phyloP scores from a whole-genome alignment of 257 asterid genomes.

The Capsicum pubescens region DNA sequence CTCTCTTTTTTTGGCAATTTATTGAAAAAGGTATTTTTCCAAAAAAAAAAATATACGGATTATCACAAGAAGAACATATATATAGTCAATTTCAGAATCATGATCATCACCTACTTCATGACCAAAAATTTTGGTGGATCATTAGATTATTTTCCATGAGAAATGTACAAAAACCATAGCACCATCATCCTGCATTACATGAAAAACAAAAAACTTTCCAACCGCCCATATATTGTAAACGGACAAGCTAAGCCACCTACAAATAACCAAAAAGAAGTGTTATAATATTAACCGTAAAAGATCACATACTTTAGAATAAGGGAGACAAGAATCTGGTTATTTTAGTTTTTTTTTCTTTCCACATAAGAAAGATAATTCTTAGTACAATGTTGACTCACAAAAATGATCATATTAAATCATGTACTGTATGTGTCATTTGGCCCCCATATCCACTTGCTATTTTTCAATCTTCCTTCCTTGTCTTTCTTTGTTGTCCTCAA shows the following conservation, averaged over 20 bases:
- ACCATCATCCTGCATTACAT: neutral
- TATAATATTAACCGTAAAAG: neutral
- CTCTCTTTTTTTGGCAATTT: neutral
- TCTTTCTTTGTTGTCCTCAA: neutral
- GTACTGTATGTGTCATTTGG: neutral
- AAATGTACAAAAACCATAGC: neutral
- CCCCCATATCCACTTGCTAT: constrained; percentile 35
- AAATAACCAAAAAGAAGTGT: neutral
- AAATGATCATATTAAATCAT: neutral
- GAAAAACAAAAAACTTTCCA: neutral
- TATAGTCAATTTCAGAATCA: neutral
- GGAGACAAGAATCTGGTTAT: neutral
- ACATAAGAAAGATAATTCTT: constrained; percentile 19
- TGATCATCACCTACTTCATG: neutral
- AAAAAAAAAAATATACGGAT: neutral
- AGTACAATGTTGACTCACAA: constrained; percentile 36
- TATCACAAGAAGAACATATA: neutral
- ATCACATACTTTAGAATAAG: neutral
- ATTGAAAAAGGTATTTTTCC: neutral
- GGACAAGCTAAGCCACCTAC: neutral
- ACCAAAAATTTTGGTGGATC: neutral
- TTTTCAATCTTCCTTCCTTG: neutral
- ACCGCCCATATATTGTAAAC: neutral
- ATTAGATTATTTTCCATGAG: constrained; percentile 14
- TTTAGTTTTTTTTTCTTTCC: constrained; percentile 30